Conservation (phyloP, 2,329 filamentous ascomycete genomes). For the Tolypocladium guangdongense region DNA sequence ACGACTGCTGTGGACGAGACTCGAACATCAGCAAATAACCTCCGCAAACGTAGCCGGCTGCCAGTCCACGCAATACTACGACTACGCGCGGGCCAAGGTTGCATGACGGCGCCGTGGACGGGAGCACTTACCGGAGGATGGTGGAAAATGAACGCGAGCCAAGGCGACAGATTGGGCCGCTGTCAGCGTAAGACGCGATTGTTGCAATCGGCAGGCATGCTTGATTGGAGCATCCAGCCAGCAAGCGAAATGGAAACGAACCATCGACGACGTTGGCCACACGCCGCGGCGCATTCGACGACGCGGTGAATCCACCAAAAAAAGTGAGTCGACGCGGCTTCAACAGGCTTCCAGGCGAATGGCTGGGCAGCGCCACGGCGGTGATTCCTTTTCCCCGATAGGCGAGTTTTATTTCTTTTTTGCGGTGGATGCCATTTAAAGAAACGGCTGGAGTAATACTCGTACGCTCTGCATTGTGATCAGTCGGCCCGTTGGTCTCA, state of each 20-base stretch:
- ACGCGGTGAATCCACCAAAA: not conserved
- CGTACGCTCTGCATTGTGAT: constrained; percentile 2
- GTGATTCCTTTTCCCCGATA: not conserved
- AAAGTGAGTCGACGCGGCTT: not conserved
- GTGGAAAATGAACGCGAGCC: not conserved
- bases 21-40: not conserved
- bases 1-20: not conserved
- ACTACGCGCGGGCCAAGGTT: not conserved
- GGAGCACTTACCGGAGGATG: not conserved
- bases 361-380: not conserved
- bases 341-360: not conserved
- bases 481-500: constrained; percentile 1
- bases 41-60: not conserved
- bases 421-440: not conserved
- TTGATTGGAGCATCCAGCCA: not conserved
- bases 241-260: not conserved
- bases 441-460: too few relatives aligned
- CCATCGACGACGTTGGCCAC: not conserved
- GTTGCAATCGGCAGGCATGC: not conserved
- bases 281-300: not conserved
- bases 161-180: not conserved
- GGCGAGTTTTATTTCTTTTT: not conserved
- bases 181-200: not conserved
- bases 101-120: not conserved
- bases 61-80: not conserved